Base-by-base conservation (phyloP, 192 early-diverging fungal genomes). In the Coemansia sp. region DNA sequence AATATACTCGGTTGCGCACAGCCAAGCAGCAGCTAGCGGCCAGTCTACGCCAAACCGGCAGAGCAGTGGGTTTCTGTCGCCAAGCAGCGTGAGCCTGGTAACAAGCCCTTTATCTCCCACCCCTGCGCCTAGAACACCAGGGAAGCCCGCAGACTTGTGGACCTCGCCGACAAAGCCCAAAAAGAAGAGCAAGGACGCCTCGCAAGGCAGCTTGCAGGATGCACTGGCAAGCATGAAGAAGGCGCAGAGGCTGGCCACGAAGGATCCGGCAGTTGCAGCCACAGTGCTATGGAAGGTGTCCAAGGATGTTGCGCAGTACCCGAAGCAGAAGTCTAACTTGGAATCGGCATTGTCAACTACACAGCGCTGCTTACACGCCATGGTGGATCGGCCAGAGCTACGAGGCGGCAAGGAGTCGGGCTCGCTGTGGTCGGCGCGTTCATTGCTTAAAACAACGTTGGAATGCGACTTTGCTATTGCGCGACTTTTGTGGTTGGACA, bases 261-360 rank as follows among this genome's bases (percentile, higher is more conserved):
- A 57, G 31, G 62, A 76, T 17, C 66, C 73, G 0, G 66, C 73
- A 1, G 53, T 76, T 14, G 73, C 73, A 0, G 73, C 73, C 3
- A 69, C 62, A 2, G 73, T 76, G 8, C 26, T 76, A 18, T 76
- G 73, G 73, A 62, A 69, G 23, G 66, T 76, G 26, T 61, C 73
- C 40, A 56, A 53, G 15, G 73, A 76, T 17, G 50, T 76, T 30
- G 61, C 62, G 6, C 50, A 20, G 23, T 41, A 56, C 20, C 28
- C 44, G 32, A 23, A 44, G 40, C 28, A 34, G 16, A 7, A 14
- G 20, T 3, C 52, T 46, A 11, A 49, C 8, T 14, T 56, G 36
- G 31, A 14, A n/a, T 30, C 52, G 11, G 54, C 59, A 14, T 31
- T 76, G 3, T 53, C 53, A 12, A 43, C 40, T 9, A 51, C 53